Percentiles rank a stretch among this genome's conserved stretches.
These are phyloP conservation scores for Eutypa lata DNA, from an alignment of 2,329 filamentous ascomycete species.

Conservation along the genomic window DNA sequence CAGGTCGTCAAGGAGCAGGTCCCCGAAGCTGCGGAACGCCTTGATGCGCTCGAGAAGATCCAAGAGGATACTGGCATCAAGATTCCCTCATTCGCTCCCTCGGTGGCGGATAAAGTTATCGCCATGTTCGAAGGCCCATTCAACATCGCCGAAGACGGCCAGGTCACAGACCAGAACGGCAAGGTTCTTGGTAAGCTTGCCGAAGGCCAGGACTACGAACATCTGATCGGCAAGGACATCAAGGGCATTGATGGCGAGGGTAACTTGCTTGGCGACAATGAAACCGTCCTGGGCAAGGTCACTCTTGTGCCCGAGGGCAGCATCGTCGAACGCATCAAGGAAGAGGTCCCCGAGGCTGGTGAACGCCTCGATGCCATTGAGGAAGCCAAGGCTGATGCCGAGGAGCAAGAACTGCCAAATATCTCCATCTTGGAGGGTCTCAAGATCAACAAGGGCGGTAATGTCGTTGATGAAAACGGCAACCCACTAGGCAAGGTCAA, in stretches of 20 bases:
- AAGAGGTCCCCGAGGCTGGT: slow-evolving; percentile 27
- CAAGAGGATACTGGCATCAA: slow-evolving; percentile 16
- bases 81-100: slow-evolving; percentile 29
- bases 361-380: slow-evolving; percentile 28
- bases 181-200: slow-evolving; percentile 31
- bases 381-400: slow-evolving; percentile 15
- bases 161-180: slow-evolving; percentile 44
- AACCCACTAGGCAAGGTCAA: slow-evolving; percentile 41
- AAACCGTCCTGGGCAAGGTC: slow-evolving; percentile 62
- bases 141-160: slow-evolving; percentile 43
- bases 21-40: slow-evolving; percentile 31
- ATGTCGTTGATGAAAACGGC: slow-evolving; percentile 42
- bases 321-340: slow-evolving; percentile 32
- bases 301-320: slow-evolving; percentile 44
- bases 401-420: slow-evolving; percentile 16
- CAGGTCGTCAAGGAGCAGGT: slow-evolving; percentile 26
- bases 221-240: slow-evolving; percentile 54
- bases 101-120: slow-evolving; percentile 29
- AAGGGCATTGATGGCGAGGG: slow-evolving; percentile 65
- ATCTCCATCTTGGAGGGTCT: slow-evolving; percentile 36
- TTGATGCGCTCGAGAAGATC: slow-evolving; percentile 38
- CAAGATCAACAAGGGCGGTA: slow-evolving; percentile 42
- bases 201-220: slow-evolving; percentile 25
- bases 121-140: slow-evolving; percentile 33
- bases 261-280: slow-evolving; percentile 64